Evolutionary conservation across 2,329 filamentous ascomycete genomes (phyloP), one percentile per base, ranked within the genome.

Genomic region (Curvularia spicifera): DNA sequence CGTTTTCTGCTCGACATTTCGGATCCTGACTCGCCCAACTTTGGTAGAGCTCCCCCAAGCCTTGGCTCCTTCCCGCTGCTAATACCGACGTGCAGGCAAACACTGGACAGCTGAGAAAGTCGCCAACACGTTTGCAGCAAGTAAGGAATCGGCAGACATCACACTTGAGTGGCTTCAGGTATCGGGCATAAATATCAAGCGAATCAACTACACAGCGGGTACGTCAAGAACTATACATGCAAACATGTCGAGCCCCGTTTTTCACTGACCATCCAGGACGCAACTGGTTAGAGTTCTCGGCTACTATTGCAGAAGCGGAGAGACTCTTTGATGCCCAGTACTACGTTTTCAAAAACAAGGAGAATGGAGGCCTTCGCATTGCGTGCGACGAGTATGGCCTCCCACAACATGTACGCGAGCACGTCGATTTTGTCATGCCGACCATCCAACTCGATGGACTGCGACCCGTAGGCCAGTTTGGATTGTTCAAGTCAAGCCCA

Each of bases 391-490:
- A 61, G 42, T 67, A 67, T 48, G 55, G 60, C 12, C 47, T 67
- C 28, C 59, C 59, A 1, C 56, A 59, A 24, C 47, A 55, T 5
- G 52, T 67, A n/a, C 53, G 53, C 18, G 56, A 59, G 28, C 61
- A 68, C 22, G 55, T 68, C 26, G 64, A 68, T 31, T 66, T 61
- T 24, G 57, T 68, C 50, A 65, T 61, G 57, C 62, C 62, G 1
- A 63, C 58, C 0, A 48, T 67, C 9, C 58, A 67, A 39, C 62
- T 67, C 18, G 62, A 61, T 35, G 62, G 58, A 5, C 29, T 62
- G 44, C 59, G 51, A 31, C 62, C 60, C 5, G 55, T 63, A 18
- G 56, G 58, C 20, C 60, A 61, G 26, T 44, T 43, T 10, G 56
- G 56, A 15, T 24, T 18, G 29, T 13, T 8, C 9, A 37, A 61